phyloP scores from a whole-genome alignment of 2,329 filamentous ascomycete species.

The Raffaelea albimanens region DNA sequence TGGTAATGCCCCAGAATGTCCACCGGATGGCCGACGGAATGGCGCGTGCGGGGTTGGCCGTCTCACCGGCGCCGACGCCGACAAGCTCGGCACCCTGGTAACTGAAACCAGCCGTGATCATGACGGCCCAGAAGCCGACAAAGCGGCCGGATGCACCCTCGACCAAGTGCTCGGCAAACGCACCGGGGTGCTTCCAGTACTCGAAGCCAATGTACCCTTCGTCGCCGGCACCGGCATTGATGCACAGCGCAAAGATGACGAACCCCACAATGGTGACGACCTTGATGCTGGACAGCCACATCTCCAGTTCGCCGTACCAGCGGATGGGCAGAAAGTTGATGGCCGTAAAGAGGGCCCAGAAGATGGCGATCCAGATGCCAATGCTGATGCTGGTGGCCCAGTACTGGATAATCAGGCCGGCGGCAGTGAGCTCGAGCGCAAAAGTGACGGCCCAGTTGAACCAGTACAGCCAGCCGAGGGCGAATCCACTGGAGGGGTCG shows the following conservation, averaged over 20 bases:
- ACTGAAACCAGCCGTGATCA: slow-evolving; percentile 60
- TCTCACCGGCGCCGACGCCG: slow-evolving; percentile 70
- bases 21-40: slow-evolving; percentile 64
- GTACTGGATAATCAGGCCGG: slow-evolving; percentile 67
- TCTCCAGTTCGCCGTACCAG: slow-evolving; percentile 69
- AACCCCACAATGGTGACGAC: slow-evolving; percentile 66
- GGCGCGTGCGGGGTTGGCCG: slow-evolving; percentile 59
- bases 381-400: slow-evolving; percentile 56
- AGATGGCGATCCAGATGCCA: slow-evolving; percentile 63
- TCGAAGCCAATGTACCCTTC: slow-evolving; percentile 67
- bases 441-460: slow-evolving; percentile 43
- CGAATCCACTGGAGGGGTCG: slow-evolving; percentile 61
- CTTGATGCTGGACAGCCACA: slow-evolving; percentile 71
- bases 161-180: slow-evolving; percentile 54
- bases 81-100: slow-evolving; percentile 69
- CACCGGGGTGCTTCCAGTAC: slow-evolving; percentile 60
- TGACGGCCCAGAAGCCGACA: slow-evolving; percentile 59
- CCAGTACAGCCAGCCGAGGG: slow-evolving; percentile 79
- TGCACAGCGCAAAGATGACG: slow-evolving; percentile 65
- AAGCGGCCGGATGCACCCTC: slow-evolving; percentile 48
- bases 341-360: slow-evolving; percentile 60
- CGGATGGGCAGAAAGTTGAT: slow-evolving; percentile 64
- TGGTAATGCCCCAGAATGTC: slow-evolving; percentile 66
- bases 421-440: slow-evolving; percentile 62
- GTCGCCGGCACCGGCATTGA: slow-evolving; percentile 61